A percentile compares a stretch with the other conserved stretches of the same genome.
Conservation (phyloP, 176 grass and related monocot genomes). For the Rhynchospora pubera region DNA sequence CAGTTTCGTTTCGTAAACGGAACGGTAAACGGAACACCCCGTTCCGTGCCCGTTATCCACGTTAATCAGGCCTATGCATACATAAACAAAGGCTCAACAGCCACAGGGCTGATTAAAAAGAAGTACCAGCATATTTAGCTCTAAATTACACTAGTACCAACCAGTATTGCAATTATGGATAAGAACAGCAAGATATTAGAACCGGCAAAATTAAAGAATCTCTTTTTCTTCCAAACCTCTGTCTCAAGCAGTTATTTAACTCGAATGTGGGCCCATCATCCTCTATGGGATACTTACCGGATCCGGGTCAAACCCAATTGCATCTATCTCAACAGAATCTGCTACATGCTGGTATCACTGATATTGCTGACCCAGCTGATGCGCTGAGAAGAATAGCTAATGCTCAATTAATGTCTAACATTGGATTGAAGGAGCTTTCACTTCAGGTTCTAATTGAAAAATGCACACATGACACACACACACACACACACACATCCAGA, state of each 20-base stretch:
- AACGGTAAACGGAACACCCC: too few relatives aligned
- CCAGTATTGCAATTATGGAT: not conserved
- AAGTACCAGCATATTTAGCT: not conserved
- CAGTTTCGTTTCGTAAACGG: too few relatives aligned
- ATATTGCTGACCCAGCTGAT: slow-evolving; percentile 29
- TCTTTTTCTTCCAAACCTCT: slow-evolving; percentile 8
- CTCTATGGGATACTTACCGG: slow-evolving; percentile 31
- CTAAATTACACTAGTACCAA: not conserved
- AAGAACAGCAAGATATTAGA: not conserved
- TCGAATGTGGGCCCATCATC: slow-evolving; percentile 29
- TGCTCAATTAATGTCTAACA: slow-evolving; percentile 43
- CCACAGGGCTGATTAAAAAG: not conserved
- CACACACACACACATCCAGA: not conserved
- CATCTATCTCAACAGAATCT: slow-evolving; percentile 42
- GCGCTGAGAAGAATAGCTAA: slow-evolving; percentile 35
- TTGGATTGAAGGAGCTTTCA: slow-evolving; percentile 44
- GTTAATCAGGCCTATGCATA: too few relatives aligned
- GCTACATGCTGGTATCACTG: slow-evolving; percentile 27
- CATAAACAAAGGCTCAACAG: not conserved
- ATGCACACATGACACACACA: not conserved
- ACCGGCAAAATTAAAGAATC: not conserved
- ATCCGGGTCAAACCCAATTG: slow-evolving; percentile 29
- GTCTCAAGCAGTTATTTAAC: slow-evolving; percentile 37
- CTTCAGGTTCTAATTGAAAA: slow-evolving; percentile 47
- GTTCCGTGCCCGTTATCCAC: too few relatives aligned